Base-by-base conservation (phyloP, 768 basidiomycete species). In the Termitomyces sp. region DNA sequence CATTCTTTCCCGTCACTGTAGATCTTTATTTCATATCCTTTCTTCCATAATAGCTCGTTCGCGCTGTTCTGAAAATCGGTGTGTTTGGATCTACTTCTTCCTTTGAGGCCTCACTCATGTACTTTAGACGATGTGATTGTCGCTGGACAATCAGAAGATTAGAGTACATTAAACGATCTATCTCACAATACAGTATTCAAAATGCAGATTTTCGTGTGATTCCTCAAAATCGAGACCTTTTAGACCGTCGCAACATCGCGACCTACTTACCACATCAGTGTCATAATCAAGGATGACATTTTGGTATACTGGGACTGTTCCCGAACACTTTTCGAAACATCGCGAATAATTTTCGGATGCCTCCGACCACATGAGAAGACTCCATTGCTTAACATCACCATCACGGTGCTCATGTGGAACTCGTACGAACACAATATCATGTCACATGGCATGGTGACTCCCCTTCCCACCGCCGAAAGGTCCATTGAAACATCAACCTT, bases 51-150 rank as follows among this genome's bases (percentile, higher is more conserved):
- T 56, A 89, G 85, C 81, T 93, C 57, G 91, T 93, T 44, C 83
- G 91, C 35, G 91, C 91, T 4, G 88, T 94, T 12, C 78, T 94
- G 59, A 94, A 94, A 72, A 94, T 94, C 58, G 90, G 90, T 89
- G 61, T 65, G 82, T 72, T 33, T 9, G 30, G 3, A 8, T 41
- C 35, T 31, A 55, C 7, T 48, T 37, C 30, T 23, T 19, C 9
- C 11, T 21, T 11, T 4, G 12, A 21, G 19, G 30, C 6, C 14
- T 26, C 42, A 45, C 48, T 56, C 8, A 53, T n/a, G 37, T 38
- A 17, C 21, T 49, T 33, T 33, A 62, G 61, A 62, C n/a, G 61
- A 62, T 55, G 61, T 62, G 8, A 62, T 62, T n/a, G 52, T 58
- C 21, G 55, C 61, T 38, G 61, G 61, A 59, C 61, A 62, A 44